Percentiles rank a stretch among this genome's conserved stretches.
These are phyloP conservation scores for Butyriboletus loyo DNA, from an alignment of 768 basidiomycete genomes.

Conservation along the genomic window DNA sequence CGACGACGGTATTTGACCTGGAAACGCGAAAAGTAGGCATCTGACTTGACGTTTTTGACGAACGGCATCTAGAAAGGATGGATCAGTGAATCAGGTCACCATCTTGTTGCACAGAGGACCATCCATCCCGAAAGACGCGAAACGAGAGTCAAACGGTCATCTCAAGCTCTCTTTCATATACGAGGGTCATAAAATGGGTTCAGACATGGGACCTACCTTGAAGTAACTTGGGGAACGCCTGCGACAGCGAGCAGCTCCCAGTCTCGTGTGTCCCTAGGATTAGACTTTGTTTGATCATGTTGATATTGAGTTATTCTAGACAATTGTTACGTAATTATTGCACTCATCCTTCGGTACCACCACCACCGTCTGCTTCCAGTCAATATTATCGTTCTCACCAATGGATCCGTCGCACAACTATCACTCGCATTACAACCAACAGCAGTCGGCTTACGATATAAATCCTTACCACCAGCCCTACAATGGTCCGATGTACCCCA, in stretches of 20 bases:
- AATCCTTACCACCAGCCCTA: conserved; percentile 85
- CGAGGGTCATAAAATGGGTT: not conserved
- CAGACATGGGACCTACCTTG: conserved; percentile 37
- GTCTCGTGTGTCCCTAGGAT: conserved; percentile 9
- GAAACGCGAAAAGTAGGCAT: conserved; percentile 97
- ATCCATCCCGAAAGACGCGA: conserved; percentile 30
- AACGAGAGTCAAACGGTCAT: not conserved
- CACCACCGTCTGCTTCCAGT: no score
- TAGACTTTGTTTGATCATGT: conserved; percentile 27
- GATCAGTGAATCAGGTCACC: conserved; percentile 20
- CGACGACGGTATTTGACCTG: conserved; percentile 98
- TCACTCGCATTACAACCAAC: conserved; percentile 48
- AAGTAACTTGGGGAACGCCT: conserved; percentile 30
- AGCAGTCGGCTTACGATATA: conserved; percentile 55
- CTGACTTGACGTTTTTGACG: conserved; percentile 95
- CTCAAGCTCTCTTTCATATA: not conserved
- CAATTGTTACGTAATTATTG: conserved; percentile 15
- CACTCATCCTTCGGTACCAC: not conserved
- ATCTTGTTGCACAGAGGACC: conserved; percentile 26
- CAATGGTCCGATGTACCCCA: conserved; percentile 68
- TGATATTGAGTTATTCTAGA: conserved; percentile 19
- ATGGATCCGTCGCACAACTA: conserved; percentile 41
- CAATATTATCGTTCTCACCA: conserved; percentile 4
- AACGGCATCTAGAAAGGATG: conserved; percentile 71
- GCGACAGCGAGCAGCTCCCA: conserved; percentile 24